Evolutionary conservation across 345 rosid species (phyloP), one percentile per base, ranked within the genome.

Genomic region (Gossypium bickii): DNA sequence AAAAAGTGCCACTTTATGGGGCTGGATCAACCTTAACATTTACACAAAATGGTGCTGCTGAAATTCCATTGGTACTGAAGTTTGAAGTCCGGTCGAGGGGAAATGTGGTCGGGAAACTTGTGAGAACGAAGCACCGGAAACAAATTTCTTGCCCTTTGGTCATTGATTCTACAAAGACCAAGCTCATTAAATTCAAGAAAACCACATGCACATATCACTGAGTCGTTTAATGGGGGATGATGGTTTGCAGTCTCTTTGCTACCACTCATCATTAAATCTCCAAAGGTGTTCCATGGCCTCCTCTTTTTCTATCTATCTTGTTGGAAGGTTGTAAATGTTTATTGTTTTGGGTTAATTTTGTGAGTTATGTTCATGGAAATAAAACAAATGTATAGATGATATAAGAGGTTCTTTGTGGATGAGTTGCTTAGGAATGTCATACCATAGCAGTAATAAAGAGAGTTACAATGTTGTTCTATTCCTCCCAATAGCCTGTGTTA

Each of bases 101-200:
- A 10, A 72, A 93, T 65, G 98, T 91, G 78, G 93, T 93, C 25
- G 98, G 98, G 45, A 91, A 88, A 80, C 76, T 93, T 55, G 94
- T 93, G 78, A 83, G 88, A 73, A 82, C 91, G 2, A 87, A 82
- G 79, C 98, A 91, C 78, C 56, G 75, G 65, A 88, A 73, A 76
- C 82, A 38, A 64, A 79, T 93, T 20, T 47, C 86, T 22, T 91
- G 98, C 78, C 84, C 93, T n/a, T 66, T 89, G 69, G 85, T 79
- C 29, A 76, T 91, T 12, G 89, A 93, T 65, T 80, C 88, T 58
- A 87, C 79, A 47, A 84, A 77, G 68, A 78, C 61, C 61, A 88
- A 87, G 65, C 90, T 90, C 64, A 85, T 88, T 80, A 82, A 63
- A 72, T 85, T 93, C 88, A 86, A 83, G 74, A 78, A 85, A 71